Evolutionary conservation across 768 basidiomycete genomes (phyloP), one percentile per base, ranked within the genome.

Genomic region (Psilocybe cyanescens): DNA sequence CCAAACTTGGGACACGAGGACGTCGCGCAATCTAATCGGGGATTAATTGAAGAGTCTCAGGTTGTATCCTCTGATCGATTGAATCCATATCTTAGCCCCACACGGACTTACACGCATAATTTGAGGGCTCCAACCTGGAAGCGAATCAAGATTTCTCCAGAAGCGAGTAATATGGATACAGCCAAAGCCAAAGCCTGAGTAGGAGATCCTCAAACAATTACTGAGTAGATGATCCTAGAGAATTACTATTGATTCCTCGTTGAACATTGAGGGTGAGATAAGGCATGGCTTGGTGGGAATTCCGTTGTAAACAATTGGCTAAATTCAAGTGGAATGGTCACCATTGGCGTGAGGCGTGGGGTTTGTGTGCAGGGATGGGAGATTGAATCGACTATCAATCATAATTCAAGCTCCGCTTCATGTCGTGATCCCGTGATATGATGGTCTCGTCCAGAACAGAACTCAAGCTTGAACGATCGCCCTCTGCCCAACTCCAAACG

Each of bases 1-100:
- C 92, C 92, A 55, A 79, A 68, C 65, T 88, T 91, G 30, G 78
- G 1, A 84, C 74, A 31, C 81, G 74, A 1, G 89, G 88, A 28
- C 84, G 76, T 8, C 68, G 71, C 2, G 76, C 73, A 8, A 87
- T 11, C 51, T 83, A 76, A 45, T 78, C 80, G 8, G 87, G 87
- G 12, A 82, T 12, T 1, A 74, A 1, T 68, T 68, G 82, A 89
- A 83, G 1, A 85, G 0, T 68, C 24, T 24, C 24, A 24, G 24
- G 24, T 90, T 91, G 71, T 81, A 87, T 0, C 83, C 87, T 37
- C 89, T 90, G 63, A 6, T 30, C 41, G 57, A 30, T 0, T 31
- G 50, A 44, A 31, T 41, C 58, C 16, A 57, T 16, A 19, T 8
- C 29, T 37, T 17, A 19, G 14, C 14, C 30, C 5, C 37, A 51